Evolutionary conservation across 495 filamentous ascomycete species (phyloP), one percentile per base, ranked within the genome.

Genomic region (Neurospora sp.): DNA sequence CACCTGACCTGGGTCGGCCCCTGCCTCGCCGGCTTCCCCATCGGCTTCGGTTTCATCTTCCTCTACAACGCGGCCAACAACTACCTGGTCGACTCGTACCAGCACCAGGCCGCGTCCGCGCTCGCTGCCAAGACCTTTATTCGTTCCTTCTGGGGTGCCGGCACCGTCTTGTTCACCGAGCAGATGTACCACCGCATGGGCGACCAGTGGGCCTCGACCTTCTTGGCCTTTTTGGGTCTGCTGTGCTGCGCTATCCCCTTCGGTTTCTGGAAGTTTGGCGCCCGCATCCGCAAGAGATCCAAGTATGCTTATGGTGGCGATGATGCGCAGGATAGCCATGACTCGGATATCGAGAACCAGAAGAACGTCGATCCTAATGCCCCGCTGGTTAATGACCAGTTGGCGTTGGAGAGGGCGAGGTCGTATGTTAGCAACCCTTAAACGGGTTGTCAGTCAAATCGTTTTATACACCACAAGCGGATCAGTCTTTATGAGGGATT

Each of bases 31-130:
- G 92, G 92, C 42, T 90, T 90, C 76, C 91, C 92, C 9, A 88
- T 94, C 71, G 93, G 92, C 8, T 94, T 94, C 79, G 92, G 92
- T 35, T 93, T 96, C 79, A 93, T 94, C 78, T 93, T 94, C 83
- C 82, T 95, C 31, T 95, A 94, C 82, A 94, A 94, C 83, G 85
- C 90, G 10, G 92, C 92, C 70, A 94, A 93, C 82, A 94, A 95
- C 83, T 94, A 94, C 79, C 75, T 86, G 76, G 92, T 96, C 72
- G 93, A 96, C 81, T 90, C 91, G 0, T 94, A 94, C 81, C 91
- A 93, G 79, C 89, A 93, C 79, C 91, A 93, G 82, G 93, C 93
- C n/a, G 92, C 93, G 1, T 92, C 90, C 7, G 92, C 92, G 0
- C 87, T 95, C n/a, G 92, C 92, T 3, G 92, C 92, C 69, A 94